Percentiles rank a stretch among this genome's conserved stretches.
Conservation (phyloP, 495 filamentous ascomycete species). For the Hypomontagnella submonticulosa region DNA sequence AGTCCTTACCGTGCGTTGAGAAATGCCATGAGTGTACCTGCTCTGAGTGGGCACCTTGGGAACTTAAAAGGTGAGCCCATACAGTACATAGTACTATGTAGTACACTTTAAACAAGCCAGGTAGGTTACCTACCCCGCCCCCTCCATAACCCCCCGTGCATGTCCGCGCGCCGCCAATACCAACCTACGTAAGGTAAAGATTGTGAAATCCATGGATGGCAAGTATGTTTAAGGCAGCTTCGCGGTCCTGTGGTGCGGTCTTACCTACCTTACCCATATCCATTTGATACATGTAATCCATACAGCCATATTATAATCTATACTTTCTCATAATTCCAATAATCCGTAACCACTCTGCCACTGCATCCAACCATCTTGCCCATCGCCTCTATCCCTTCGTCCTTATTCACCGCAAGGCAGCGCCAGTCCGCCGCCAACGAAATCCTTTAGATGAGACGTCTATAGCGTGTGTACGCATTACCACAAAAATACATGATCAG, state of each 20-base stretch:
- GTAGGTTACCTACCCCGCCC: conserved; percentile 31
- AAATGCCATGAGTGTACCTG: too few relatives aligned
- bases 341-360: background rate
- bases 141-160: conserved; percentile 23
- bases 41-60: too few relatives aligned
- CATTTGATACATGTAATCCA: too few relatives aligned
- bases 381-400: background rate
- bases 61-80: background rate
- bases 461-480: conserved; percentile 12
- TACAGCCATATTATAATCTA: background rate
- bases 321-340: background rate
- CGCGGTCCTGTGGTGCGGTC: conserved; percentile 15
- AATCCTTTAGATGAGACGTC: conserved; percentile 21
- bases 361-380: conserved; percentile 5
- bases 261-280: conserved; percentile 3
- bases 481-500: too few relatives aligned
- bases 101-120: background rate
- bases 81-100: background rate
- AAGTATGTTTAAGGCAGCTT: conserved; percentile 41
- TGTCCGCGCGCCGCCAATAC: conserved; percentile 23
- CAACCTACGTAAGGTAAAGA: conserved; percentile 20
- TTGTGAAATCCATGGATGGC: conserved; percentile 5
- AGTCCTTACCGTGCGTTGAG: too few relatives aligned
- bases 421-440: conserved; percentile 2
- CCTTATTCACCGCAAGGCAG: background rate